Base-by-base conservation (phyloP, 2,329 filamentous ascomycete species). In the Penicillium sp. region DNA sequence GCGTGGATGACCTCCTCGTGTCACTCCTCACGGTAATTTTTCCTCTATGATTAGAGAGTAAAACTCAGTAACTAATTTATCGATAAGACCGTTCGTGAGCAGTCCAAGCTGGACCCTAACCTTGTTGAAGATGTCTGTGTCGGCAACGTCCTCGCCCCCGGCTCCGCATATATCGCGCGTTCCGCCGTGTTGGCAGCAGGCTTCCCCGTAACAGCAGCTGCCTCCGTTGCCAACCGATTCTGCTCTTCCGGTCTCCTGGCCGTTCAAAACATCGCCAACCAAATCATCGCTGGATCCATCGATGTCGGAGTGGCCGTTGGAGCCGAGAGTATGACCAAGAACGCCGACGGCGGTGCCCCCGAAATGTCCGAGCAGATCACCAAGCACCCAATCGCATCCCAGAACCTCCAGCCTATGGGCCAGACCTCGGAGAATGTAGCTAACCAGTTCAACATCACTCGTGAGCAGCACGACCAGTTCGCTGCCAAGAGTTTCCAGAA, bases 391-490 rank as follows among this genome's bases (percentile, higher is more conserved):
- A 84, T 92, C 70, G 85, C 91, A 16, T 88, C 88, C 64, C 93
- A 96, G 81, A 97, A 93, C 83, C 92, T 90, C 77, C 91, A 96
- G 19, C 86, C 90, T 69, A 97, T 97, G 92, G 92, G 92, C 59
- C 84, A 90, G 38, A 83, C 96, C 36, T 95, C 90, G n/a, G 92
- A 97, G 77, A 79, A 91, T 68, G 96, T 97, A 86, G 92, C 92
- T 50, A 86, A 87, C 72, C 89, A 91, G 69, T 86, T 88, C 67
- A 79, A 80, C 59, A 84, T 97, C 68, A 68, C 79, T 49, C 87
- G 92, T 56, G 77, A 80, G 26, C 78, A 81, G 58, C 91, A 95
- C 75, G 92, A 97, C 72, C 83, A 83, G 25, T 97, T 96, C 73
- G 92, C 92, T 8, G 91, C 91, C 9, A 78, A 80, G 5, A 94